Base-by-base conservation (phyloP, 2,329 filamentous ascomycete species). In the Penicillium capsulatum region DNA sequence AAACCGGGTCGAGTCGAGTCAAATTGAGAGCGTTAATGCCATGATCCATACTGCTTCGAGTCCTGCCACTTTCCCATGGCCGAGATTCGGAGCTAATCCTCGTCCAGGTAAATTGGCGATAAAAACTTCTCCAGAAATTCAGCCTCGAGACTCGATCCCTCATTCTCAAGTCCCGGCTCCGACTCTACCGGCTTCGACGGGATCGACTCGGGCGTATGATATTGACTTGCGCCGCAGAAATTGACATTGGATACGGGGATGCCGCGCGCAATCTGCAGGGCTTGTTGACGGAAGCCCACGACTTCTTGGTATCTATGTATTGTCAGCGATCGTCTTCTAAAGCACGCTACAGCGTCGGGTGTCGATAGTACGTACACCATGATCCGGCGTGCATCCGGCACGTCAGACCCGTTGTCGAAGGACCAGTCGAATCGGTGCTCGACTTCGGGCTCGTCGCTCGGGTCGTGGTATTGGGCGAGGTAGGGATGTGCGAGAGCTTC, bases 341-440 rank as follows among this genome's bases (percentile, higher is more conserved):
- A n/a, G n/a, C n/a, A n/a, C n/a, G n/a, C n/a, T n/a, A n/a, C n/a
- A 6, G 10, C 26, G 10, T 4, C 11, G 13, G 11, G 13, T 28
- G 10, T 4, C 10, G 4, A 4, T 6, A 4, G 13, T 4, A 38
- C 35, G n/a, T 32, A 38, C 35, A 38, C 35, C 15, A 38, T 31
- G 3, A 28, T 19, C 28, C 97, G 97, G 92, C 91, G 97, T n/a
- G 89, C 94, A 61, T 98, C 92, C 31, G 95, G 87, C 1, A 91
- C 89, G 38, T 96, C 73, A 61, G 96, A 91, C 32, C 88, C 89
- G 55, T 96, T 90, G 66, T 96, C 96, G 71, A 97, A 97, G 36
- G 89, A 95, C 91, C 92, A 97, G 65, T 97, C 91, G 58, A 97
- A 97, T 70, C 94, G 95, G 73, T 95, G 88, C 42, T 94, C 86